Conservation (phyloP, 176 grass and related monocot species). For the Zea mays region Zm-B73-REFERENCE-NAM-5.0 NC_050099.1:171953001-171953500, state of each 20-base stretch:
- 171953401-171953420: neutral
- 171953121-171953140: constrained; percentile 14
- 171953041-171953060: neutral
- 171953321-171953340: neutral
- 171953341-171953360: neutral
- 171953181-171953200: neutral
- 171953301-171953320: neutral
- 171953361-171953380: neutral
- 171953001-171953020: neutral
- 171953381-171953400: neutral
- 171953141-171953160: neutral
- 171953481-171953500: too few species aligned
- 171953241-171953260: constrained; percentile 7
- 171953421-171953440: too few species aligned
- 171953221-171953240: neutral
- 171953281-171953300: constrained; percentile 14
- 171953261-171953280: neutral
- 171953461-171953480: too few species aligned
- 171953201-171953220: neutral
- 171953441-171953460: too few species aligned
- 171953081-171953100: neutral
- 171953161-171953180: constrained; percentile 21
- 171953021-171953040: neutral
- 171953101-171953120: constrained; percentile 13
- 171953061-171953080: neutral